phyloP scores from a whole-genome alignment of 2,329 filamentous ascomycete species.

The Diaporthe vexans region DNA sequence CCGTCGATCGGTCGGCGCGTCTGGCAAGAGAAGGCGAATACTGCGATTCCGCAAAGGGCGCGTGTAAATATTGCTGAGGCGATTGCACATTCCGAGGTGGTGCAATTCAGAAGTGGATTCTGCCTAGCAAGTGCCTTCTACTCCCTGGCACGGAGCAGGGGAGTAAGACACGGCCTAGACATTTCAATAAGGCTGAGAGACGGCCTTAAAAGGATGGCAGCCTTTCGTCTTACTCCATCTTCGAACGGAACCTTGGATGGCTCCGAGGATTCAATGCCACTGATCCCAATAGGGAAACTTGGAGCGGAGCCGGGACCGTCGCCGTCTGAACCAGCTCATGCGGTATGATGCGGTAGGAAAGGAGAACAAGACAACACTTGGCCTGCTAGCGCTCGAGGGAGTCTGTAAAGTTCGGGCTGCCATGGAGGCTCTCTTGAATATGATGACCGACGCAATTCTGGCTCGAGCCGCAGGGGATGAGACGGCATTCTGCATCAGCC shows the following conservation, averaged over 20 bases:
- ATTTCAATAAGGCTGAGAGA: neutral
- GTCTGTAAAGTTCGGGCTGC: constrained; percentile 10
- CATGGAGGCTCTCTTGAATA: neutral
- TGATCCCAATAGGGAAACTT: neutral
- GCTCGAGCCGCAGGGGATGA: constrained; percentile 8
- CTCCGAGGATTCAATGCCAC: neutral
- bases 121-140: neutral
- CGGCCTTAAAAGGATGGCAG: neutral
- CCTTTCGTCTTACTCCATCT: neutral
- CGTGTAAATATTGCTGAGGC: neutral
- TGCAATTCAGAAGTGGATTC: neutral
- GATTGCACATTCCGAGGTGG: neutral
- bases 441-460: constrained; percentile 11
- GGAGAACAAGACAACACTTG: constrained; percentile 8
- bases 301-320: constrained; percentile 9
- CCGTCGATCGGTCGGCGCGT: constrained; percentile 27
- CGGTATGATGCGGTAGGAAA: neutral
- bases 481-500: constrained; percentile 2
- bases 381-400: constrained; percentile 10
- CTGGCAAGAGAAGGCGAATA: constrained; percentile 24
- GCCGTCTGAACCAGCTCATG: neutral
- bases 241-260: constrained; percentile 8
- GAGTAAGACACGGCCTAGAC: neutral
- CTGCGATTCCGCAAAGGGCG: neutral
- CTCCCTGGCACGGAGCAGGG: no score